phyloP scores from a whole-genome alignment of 805 yeast species.

The Phaffomyces opuntiae region DNA sequence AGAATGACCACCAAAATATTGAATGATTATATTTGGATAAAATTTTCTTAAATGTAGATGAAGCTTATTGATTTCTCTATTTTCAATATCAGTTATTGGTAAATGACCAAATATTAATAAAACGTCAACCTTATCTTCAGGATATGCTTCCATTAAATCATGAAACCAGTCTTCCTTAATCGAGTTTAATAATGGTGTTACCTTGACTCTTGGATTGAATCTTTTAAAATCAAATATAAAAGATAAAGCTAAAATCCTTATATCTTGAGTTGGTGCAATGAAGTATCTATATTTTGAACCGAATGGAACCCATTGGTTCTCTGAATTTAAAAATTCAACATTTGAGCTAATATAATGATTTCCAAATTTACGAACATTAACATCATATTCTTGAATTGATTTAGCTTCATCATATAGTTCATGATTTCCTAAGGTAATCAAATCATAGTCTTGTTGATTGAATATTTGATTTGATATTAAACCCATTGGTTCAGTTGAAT shows the following conservation, averaged over 20 bases:
- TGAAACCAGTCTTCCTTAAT: constrained; percentile 60
- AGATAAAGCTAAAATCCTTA: constrained; percentile 61
- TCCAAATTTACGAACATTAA: constrained; percentile 50
- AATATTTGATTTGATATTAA: constrained; percentile 53
- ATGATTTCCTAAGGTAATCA: constrained; percentile 85
- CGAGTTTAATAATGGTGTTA: constrained; percentile 51
- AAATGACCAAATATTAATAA: constrained; percentile 73
- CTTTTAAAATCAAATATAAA: constrained; percentile 72
- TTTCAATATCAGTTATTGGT: constrained; percentile 45
- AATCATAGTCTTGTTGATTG: constrained; percentile 59
- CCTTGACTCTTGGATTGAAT: constrained; percentile 53
- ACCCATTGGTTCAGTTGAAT: constrained; percentile 73
- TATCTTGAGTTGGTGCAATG: constrained; percentile 45
- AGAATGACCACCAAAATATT: constrained; percentile 91
- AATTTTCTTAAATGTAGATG: constrained; percentile 42
- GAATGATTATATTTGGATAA: constrained; percentile 62
- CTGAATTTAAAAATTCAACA: constrained; percentile 48
- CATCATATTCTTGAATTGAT: constrained; percentile 57
- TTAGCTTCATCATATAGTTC: constrained; percentile 70
- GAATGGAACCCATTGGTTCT: constrained; percentile 48
- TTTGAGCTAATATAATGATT: constrained; percentile 66
- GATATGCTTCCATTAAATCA: constrained; percentile 29
- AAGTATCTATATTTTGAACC: constrained; percentile 65
- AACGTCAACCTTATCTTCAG: constrained; percentile 47
- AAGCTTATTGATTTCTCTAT: constrained; percentile 26